A percentile compares a stretch with the other conserved stretches of the same genome.
Evolutionary conservation across 805 yeast species (phyloP).

Genomic region (Lipomyces chichibuensis): DNA sequence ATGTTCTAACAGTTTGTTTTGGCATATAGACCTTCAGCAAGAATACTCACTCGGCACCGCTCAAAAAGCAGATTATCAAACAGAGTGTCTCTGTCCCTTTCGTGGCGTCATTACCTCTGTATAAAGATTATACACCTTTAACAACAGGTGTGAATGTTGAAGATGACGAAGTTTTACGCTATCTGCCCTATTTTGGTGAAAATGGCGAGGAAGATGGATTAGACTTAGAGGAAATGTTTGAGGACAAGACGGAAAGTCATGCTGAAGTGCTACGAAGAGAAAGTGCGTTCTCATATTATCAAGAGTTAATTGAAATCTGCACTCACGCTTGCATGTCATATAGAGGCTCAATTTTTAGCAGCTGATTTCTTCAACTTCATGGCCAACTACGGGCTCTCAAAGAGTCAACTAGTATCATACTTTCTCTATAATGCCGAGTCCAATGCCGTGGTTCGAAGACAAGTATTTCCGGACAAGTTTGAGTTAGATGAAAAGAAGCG

Average conservation of each 20-base stretch:
- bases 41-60: conserved; percentile 8
- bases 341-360: conserved; percentile 27
- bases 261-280: conserved; percentile 22
- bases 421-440: conserved; percentile 14
- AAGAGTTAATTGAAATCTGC: background rate
- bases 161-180: conserved; percentile 30
- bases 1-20: background rate
- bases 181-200: conserved; percentile 34
- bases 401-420: conserved; percentile 19
- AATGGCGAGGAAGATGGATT: conserved; percentile 33
- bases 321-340: background rate
- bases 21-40: background rate
- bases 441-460: conserved; percentile 7
- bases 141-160: conserved; percentile 27
- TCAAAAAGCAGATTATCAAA: conserved; percentile 5
- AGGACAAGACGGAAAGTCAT: conserved; percentile 29
- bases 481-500: conserved; percentile 28
- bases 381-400: conserved; percentile 19
- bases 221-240: conserved; percentile 31
- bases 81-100: conserved; percentile 2
- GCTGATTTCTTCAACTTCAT: conserved; percentile 18
- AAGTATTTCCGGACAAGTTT: conserved; percentile 22
- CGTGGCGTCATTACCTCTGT: conserved; percentile 24
- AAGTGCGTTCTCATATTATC: conserved; percentile 10
- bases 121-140: conserved; percentile 31